phyloP scores from a whole-genome alignment of 768 basidiomycete species.

The Daedaleopsis sinensis region DNA sequence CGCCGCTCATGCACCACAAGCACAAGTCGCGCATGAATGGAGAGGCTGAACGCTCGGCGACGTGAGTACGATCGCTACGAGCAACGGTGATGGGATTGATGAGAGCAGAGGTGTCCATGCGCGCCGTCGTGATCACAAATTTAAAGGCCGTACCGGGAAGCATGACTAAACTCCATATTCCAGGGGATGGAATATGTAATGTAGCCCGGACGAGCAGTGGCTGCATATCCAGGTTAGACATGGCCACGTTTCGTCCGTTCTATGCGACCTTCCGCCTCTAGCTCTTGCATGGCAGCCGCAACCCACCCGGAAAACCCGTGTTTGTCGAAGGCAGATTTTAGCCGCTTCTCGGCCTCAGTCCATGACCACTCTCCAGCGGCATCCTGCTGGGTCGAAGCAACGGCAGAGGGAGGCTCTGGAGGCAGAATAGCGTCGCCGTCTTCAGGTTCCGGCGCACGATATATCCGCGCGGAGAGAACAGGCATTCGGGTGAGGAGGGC shows the following conservation, averaged over 20 bases:
- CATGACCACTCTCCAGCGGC: slow-evolving; percentile 46
- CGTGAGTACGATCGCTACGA: too few species aligned
- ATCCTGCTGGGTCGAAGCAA: not conserved
- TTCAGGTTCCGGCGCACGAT: slow-evolving; percentile 42
- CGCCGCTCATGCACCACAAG: too few species aligned
- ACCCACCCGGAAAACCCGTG: slow-evolving; percentile 62
- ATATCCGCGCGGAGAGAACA: slow-evolving; percentile 51
- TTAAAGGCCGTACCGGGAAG: too few species aligned
- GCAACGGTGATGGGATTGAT: too few species aligned
- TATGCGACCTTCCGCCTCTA: slow-evolving; percentile 57
- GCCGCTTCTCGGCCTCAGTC: slow-evolving; percentile 55
- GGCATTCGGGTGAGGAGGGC: slow-evolving; percentile 52
- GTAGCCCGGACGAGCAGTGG: too few species aligned
- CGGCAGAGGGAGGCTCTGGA: not conserved
- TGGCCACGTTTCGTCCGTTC: slow-evolving; percentile 46
- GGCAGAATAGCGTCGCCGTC: slow-evolving; percentile 11
- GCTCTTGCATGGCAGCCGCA: slow-evolving; percentile 52
- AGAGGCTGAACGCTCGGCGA: too few species aligned
- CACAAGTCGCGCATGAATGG: too few species aligned
- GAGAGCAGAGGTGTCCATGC: too few species aligned
- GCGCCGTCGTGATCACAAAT: too few species aligned
- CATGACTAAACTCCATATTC: too few species aligned
- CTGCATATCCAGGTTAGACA: not conserved
- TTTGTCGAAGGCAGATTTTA: slow-evolving; percentile 57
- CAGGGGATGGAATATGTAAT: too few species aligned